Conservation (phyloP, 768 basidiomycete species). For the Scleroderma citrinum region DNA sequence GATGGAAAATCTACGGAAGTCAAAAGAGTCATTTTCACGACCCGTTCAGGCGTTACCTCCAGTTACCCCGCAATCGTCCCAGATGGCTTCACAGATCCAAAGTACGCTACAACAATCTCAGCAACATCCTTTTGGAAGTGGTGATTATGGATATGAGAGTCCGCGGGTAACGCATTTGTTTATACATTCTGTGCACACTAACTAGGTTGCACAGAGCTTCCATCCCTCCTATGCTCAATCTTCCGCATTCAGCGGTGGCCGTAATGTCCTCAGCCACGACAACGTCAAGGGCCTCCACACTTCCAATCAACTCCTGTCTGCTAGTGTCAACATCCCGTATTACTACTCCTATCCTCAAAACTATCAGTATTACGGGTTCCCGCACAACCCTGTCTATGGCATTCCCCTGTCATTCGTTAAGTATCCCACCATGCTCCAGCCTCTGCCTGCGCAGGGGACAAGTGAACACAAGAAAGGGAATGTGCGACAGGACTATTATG, state of each 20-base stretch:
- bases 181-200: conserved; percentile 4
- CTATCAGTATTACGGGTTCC: conserved; percentile 62
- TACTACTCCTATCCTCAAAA: conserved; percentile 69
- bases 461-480: conserved; percentile 63
- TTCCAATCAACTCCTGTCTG: conserved; percentile 44
- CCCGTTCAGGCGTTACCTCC: conserved; percentile 24
- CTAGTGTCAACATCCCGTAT: conserved; percentile 41
- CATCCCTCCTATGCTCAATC: conserved; percentile 74
- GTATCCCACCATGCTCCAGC: conserved; percentile 72
- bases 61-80: conserved; percentile 29
- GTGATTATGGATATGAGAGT: conserved; percentile 67
- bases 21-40: conserved; percentile 33
- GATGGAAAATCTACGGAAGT: conserved; percentile 9
- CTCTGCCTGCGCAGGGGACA: conserved; percentile 61
- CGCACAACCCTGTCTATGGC: conserved; percentile 54
- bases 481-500: conserved; percentile 54
- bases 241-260: conserved; percentile 50
- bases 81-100: conserved; percentile 30
- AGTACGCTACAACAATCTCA: conserved; percentile 24
- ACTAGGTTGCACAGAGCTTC: conserved; percentile 47
- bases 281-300: conserved; percentile 67
- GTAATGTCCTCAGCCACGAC: conserved; percentile 65
- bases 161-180: conserved; percentile 47
- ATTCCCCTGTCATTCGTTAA: conserved; percentile 69
- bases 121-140: conserved; percentile 48